Percentiles rank a stretch among this genome's conserved stretches.
These are phyloP conservation scores for Spatholobus suberectus DNA, from an alignment of 306 rosid genomes.

Conservation along the genomic window DNA sequence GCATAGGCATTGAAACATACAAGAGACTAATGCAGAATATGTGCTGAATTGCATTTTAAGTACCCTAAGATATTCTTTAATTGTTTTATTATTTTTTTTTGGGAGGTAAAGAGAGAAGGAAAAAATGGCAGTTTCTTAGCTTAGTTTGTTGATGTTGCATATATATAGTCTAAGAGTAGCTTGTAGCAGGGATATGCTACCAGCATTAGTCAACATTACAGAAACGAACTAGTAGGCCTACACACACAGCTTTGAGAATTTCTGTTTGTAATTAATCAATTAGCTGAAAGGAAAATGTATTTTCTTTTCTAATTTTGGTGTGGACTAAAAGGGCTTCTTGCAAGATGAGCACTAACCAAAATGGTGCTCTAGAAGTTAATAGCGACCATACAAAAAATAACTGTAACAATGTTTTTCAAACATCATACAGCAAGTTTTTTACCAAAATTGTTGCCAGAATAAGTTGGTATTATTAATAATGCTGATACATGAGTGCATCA, in stretches of 20 bases:
- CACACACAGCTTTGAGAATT: conserved; percentile 8
- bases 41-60: conserved; percentile 32
- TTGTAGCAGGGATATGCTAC: conserved; percentile 37
- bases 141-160: conserved; percentile 42
- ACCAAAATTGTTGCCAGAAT: background rate
- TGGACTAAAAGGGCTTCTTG: background rate
- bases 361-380: background rate
- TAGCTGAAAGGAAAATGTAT: conserved; percentile 12
- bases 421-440: background rate
- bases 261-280: background rate
- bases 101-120: conserved; percentile 27
- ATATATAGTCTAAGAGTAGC: conserved; percentile 37
- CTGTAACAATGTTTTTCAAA: background rate
- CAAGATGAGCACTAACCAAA: background rate
- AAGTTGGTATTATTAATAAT: background rate
- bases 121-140: conserved; percentile 17
- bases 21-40: conserved; percentile 22
- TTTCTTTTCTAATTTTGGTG: conserved; percentile 15
- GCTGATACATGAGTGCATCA: background rate
- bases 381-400: background rate
- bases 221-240: conserved; percentile 19
- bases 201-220: conserved; percentile 25
- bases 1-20: conserved; percentile 25
- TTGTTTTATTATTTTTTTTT: conserved; percentile 1
- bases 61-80: conserved; percentile 39